Evolutionary conservation across 768 basidiomycete species (phyloP).

Genomic region (Pulveroboletus frians): DNA sequence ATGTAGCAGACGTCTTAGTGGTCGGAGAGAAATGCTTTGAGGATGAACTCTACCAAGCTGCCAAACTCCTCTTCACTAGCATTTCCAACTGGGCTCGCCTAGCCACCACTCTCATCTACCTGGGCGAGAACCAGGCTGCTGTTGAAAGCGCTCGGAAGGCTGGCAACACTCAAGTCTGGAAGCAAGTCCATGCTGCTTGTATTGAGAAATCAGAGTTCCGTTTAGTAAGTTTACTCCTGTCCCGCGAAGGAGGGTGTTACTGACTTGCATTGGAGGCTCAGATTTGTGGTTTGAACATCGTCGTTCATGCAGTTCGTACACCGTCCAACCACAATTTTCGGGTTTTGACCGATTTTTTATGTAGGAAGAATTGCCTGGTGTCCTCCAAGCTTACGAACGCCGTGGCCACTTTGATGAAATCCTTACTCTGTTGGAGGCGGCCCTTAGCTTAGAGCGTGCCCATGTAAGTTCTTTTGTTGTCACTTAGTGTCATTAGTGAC

Average conservation of each 20-base stretch:
- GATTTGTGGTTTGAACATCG: conserved; percentile 97
- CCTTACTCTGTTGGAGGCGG: conserved; percentile 86
- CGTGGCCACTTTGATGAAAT: conserved; percentile 94
- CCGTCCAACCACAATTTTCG: conserved; percentile 7
- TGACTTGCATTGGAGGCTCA: conserved; percentile 56
- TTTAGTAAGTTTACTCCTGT: conserved; percentile 44
- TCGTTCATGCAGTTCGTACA: conserved; percentile 71
- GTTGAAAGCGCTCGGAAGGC: conserved; percentile 99
- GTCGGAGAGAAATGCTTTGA: conserved; percentile 99
- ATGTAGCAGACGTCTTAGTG: conserved; percentile 93
- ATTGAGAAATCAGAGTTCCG: conserved; percentile 97
- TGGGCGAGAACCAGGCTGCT: conserved; percentile 96
- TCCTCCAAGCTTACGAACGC: conserved; percentile 82
- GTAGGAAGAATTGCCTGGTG: conserved; percentile 70
- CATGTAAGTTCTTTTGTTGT: conserved; percentile 48
- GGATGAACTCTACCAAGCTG: conserved; percentile 95
- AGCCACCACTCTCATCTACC: conserved; percentile 96
- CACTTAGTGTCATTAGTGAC: conserved; percentile 9
- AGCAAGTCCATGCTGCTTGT: conserved; percentile 98
- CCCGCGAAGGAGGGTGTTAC: background rate
- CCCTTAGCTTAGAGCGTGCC: conserved; percentile 92
- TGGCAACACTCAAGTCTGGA: conserved; percentile 99
- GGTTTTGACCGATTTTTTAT: background rate
- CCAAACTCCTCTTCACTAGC: conserved; percentile 90
- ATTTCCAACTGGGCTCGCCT: conserved; percentile 99